Percentiles rank a stretch among this genome's conserved stretches.
phyloP scores from a whole-genome alignment of 2,329 filamentous ascomycete species.

The Orbilia ellipsospora region DNA sequence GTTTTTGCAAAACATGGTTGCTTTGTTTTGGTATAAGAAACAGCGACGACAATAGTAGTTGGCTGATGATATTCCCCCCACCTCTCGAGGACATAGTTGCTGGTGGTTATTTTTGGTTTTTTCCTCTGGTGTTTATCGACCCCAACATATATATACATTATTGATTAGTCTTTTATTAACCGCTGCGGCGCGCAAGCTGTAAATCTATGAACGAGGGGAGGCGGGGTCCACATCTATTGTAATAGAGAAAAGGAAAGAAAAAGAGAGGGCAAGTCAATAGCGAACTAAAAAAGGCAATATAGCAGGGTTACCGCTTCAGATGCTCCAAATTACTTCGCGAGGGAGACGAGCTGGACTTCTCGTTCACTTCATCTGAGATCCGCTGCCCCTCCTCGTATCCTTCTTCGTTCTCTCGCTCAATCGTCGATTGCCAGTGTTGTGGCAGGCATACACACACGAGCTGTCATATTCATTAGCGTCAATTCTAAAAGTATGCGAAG shows the following conservation, averaged over 20 bases:
- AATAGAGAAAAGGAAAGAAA: background rate
- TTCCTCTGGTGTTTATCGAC: conserved; percentile 1
- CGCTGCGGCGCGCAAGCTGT: conserved; percentile 35
- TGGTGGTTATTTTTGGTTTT: conserved; percentile 7
- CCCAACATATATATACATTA: conserved; percentile 52
- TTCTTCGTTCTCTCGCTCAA: conserved; percentile 76
- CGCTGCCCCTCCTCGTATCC: conserved; percentile 31
- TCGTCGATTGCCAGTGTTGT: conserved; percentile 95
- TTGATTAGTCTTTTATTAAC: conserved; percentile 52
- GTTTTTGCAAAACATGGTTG: conserved; percentile 13
- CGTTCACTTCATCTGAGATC: conserved; percentile 45
- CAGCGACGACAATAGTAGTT: conserved; percentile 11
- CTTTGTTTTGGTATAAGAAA: conserved; percentile 10
- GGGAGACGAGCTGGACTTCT: conserved; percentile 49
- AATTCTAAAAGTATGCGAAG: conserved; percentile 60
- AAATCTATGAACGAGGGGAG: conserved; percentile 44
- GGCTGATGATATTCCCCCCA: background rate
- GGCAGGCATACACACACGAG: conserved; percentile 95
- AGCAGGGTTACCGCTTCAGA: conserved; percentile 40
- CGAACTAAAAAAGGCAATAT: conserved; percentile 22
- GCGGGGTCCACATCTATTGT: conserved; percentile 8
- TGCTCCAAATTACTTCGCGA: conserved; percentile 31
- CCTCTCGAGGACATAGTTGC: background rate
- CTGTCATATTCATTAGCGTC: conserved; percentile 55
- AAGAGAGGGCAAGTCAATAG: conserved; percentile 28